phyloP scores from a whole-genome alignment of 202 grass and related monocot species.

The Schoenoplectus tabernaemontani region DNA sequence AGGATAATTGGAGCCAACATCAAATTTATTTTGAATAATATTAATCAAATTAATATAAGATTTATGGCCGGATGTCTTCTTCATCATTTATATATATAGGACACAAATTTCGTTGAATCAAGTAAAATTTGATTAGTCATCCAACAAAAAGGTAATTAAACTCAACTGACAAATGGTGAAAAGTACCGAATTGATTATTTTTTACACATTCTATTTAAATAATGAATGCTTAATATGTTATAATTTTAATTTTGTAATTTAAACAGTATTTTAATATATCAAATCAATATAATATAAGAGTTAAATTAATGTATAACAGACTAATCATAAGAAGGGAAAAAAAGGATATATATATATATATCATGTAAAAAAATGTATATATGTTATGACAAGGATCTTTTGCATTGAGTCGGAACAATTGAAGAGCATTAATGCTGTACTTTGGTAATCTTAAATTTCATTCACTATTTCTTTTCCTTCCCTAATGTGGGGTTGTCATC shows the following conservation, averaged over 20 bases:
- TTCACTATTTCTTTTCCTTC: not conserved
- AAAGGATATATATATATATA: not conserved
- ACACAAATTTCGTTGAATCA: not conserved
- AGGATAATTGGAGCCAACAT: not conserved
- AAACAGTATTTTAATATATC: not conserved
- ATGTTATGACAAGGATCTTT: not conserved
- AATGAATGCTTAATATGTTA: not conserved
- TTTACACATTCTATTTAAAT: too few relatives aligned
- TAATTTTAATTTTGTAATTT: not conserved
- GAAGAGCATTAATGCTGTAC: not conserved
- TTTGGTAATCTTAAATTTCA: not conserved
- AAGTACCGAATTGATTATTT: too few relatives aligned
- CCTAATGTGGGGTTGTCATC: not conserved
- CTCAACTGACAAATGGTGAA: too few relatives aligned
- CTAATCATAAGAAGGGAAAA: not conserved
- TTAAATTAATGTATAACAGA: not conserved
- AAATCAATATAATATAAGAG: not conserved
- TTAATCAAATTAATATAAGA: not conserved
- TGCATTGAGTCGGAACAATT: not conserved
- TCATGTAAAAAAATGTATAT: not conserved
- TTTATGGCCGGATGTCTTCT: not conserved
- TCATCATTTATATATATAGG: not conserved
- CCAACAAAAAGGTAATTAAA: not conserved
- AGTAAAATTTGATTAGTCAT: not conserved
- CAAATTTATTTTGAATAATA: not conserved